phyloP scores from a whole-genome alignment of 495 filamentous ascomycete genomes.

The Lasiosphaeria hispida region DNA sequence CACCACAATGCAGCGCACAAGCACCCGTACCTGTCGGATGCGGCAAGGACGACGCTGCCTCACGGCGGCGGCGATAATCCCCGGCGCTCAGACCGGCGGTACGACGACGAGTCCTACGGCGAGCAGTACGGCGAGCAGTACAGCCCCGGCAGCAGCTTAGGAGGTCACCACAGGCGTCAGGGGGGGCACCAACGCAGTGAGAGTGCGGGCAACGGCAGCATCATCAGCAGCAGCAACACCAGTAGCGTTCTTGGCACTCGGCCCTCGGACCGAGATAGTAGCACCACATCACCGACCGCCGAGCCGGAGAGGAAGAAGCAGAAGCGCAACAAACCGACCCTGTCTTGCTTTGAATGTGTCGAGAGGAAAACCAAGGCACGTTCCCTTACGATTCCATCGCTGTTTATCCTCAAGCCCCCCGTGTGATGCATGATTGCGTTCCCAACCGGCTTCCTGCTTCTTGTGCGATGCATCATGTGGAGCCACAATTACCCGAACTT shows the following conservation, averaged over 20 bases:
- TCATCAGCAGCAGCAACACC: constrained; percentile 13
- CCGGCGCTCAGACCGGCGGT: neutral
- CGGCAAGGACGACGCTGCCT: neutral
- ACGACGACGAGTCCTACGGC: constrained; percentile 5
- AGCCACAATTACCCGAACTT: too few species aligned
- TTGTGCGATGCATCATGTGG: too few species aligned
- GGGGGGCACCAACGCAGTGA: constrained; percentile 5
- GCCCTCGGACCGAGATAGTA: constrained; percentile 23
- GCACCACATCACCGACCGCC: constrained; percentile 31
- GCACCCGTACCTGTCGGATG: constrained; percentile 17
- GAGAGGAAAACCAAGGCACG: constrained; percentile 67
- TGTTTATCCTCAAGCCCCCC: neutral
- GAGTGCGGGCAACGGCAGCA: constrained; percentile 9
- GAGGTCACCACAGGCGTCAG: neutral
- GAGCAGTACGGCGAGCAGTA: constrained; percentile 5
- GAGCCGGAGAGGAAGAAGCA: constrained; percentile 59
- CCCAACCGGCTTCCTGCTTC: too few species aligned
- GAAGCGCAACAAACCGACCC: constrained; percentile 72
- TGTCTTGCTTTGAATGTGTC: constrained; percentile 71
- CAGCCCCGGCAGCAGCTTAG: constrained; percentile 3
- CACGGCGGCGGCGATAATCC: neutral
- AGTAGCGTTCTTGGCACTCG: constrained; percentile 15
- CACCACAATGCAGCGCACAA: too few species aligned
- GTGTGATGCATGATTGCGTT: neutral
- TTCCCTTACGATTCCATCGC: constrained; percentile 8